Conservation (phyloP, 768 basidiomycete genomes). For the Kwoniella europaea region DNA sequence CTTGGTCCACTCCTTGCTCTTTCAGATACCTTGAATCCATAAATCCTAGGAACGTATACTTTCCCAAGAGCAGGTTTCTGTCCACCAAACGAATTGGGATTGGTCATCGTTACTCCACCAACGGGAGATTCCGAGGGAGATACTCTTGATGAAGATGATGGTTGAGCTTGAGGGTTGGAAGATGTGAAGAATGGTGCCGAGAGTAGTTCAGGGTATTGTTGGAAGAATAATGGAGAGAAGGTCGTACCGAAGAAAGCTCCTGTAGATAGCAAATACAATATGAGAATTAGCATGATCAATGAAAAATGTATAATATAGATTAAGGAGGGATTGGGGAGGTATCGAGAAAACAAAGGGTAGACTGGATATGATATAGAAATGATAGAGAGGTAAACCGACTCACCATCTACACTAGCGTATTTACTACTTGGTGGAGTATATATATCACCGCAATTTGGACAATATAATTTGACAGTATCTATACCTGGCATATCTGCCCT, state of each 20-base stretch:
- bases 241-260: conserved; percentile 99
- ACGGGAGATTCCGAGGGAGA: conserved; percentile 6
- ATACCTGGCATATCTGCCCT: conserved; percentile 92
- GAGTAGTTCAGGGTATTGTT: conserved; percentile 92
- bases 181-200: conserved; percentile 81
- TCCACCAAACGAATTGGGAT: conserved; percentile 72
- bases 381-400: conserved; percentile 44
- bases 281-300: too few species aligned
- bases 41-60: conserved; percentile 89
- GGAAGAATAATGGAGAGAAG: conserved; percentile 97
- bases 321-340: background rate
- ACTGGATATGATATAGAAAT: background rate
- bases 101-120: conserved; percentile 67
- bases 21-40: conserved; percentile 97
- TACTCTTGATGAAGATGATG: conserved; percentile 15
- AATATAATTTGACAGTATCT: conserved; percentile 97
- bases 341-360: background rate
- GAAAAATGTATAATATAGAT: too few species aligned
- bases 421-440: conserved; percentile 93
- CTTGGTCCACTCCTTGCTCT: conserved; percentile 90
- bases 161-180: conserved; percentile 21
- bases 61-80: conserved; percentile 85
- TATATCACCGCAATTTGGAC: conserved; percentile 96
- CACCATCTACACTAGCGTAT: conserved; percentile 94
- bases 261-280: conserved; percentile 49